These are phyloP conservation scores for Penicillium sp. DNA, from an alignment of 2,329 filamentous ascomycete genomes.

Conservation along the genomic window DNA sequence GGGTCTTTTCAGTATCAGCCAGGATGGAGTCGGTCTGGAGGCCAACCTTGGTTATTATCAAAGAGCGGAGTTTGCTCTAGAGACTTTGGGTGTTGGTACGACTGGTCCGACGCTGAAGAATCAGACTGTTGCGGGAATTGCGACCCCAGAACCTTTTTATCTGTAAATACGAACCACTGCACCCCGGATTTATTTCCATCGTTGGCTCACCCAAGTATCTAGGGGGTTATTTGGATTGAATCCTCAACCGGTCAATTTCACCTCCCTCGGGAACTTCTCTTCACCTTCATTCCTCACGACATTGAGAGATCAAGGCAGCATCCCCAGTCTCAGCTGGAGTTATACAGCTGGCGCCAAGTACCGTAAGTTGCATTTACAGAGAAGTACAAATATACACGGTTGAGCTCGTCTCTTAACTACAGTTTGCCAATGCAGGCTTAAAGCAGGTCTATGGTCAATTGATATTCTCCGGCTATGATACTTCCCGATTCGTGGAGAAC, in stretches of 20 bases:
- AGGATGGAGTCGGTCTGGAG: constrained; percentile 16
- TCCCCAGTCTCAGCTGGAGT: constrained; percentile 73
- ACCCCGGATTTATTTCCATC: constrained; percentile 36
- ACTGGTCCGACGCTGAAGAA: constrained; percentile 12
- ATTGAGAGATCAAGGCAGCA: constrained; percentile 58
- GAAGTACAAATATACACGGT: background rate
- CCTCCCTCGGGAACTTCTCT: constrained; percentile 41
- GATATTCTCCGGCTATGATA: constrained; percentile 71
- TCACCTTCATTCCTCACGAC: constrained; percentile 56
- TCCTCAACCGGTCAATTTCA: constrained; percentile 46
- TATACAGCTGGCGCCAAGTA: constrained; percentile 77
- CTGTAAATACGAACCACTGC: constrained; percentile 44
- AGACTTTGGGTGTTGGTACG: constrained; percentile 8
- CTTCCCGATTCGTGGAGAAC: constrained; percentile 62
- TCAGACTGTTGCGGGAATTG: constrained; percentile 18
- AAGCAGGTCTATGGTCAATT: constrained; percentile 57
- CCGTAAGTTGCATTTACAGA: constrained; percentile 47
- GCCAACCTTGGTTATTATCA: constrained; percentile 16
- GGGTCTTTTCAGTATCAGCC: constrained; percentile 14
- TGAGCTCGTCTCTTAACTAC: background rate
- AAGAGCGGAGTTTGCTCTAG: constrained; percentile 11
- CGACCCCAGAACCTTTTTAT: constrained; percentile 42
- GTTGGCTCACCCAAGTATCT: constrained; percentile 34
- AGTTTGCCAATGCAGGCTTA: constrained; percentile 29
- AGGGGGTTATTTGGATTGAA: constrained; percentile 38